These are phyloP conservation scores for Kodamaea arcana DNA, from an alignment of 1,139 yeast genomes.

Conservation along the genomic window DNA sequence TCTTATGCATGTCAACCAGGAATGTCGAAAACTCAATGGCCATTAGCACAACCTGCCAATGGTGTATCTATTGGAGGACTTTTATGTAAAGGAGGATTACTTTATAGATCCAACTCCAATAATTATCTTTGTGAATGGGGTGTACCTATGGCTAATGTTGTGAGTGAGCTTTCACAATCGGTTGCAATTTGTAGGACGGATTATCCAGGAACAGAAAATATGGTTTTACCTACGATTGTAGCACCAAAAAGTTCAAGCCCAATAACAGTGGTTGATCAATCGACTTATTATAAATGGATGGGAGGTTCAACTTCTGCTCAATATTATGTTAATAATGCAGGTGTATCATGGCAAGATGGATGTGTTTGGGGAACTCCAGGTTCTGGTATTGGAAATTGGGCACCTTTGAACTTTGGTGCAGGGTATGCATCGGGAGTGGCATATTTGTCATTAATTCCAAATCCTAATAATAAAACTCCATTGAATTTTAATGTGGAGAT, in stretches of 20 bases:
- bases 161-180: conserved; percentile 54
- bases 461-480: conserved; percentile 77
- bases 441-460: conserved; percentile 89
- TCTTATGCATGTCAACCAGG: conserved; percentile 96
- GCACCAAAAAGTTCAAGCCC: conserved; percentile 62
- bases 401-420: conserved; percentile 93
- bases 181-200: conserved; percentile 96
- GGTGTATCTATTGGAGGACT: conserved; percentile 94
- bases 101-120: conserved; percentile 70
- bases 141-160: conserved; percentile 61
- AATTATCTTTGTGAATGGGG: conserved; percentile 84
- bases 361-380: conserved; percentile 88
- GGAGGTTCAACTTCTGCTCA: conserved; percentile 88
- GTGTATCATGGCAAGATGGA: conserved; percentile 83
- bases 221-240: conserved; percentile 88
- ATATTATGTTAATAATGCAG: conserved; percentile 95
- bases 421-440: conserved; percentile 77
- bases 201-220: conserved; percentile 98
- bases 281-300: conserved; percentile 73
- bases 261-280: conserved; percentile 76
- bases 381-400: conserved; percentile 93
- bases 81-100: conserved; percentile 70
- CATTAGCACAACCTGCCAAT: conserved; percentile 71
- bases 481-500: conserved; percentile 87
- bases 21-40: conserved; percentile 98